Evolutionary conservation across 257 asterid species (phyloP).

Genomic region (Solanum verrucosum): DNA sequence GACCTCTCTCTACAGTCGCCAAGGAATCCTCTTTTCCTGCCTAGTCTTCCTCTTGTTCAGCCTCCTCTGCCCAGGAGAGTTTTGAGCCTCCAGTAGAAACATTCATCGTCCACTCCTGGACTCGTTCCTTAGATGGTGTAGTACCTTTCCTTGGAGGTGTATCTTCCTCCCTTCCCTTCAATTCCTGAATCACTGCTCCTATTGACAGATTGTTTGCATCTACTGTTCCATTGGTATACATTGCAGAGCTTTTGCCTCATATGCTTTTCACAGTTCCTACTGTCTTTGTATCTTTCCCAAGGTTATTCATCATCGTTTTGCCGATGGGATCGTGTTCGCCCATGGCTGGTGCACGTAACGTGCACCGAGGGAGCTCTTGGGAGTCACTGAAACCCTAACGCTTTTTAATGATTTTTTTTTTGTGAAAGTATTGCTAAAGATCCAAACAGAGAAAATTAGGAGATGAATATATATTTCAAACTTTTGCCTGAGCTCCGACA

Average conservation of each 20-base stretch:
- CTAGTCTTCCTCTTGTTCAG: no score
- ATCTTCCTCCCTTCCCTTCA: neutral
- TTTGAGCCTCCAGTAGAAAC: no score
- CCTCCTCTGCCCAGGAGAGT: no score
- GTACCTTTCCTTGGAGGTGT: no score
- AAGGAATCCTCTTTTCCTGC: neutral
- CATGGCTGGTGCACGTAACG: no score
- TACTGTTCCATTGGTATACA: neutral
- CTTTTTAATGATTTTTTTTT: no score
- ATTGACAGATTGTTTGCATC: neutral
- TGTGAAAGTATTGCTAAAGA: neutral
- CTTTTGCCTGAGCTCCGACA: neutral
- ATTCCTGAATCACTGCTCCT: neutral
- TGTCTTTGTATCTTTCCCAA: neutral
- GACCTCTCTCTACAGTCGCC: neutral
- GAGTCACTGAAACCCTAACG: no score
- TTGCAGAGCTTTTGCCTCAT: neutral
- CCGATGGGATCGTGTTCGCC: no score
- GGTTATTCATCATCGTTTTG: no score
- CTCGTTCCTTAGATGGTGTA: no score
- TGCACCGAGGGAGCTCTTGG: no score
- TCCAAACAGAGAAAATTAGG: neutral
- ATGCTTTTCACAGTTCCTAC: neutral
- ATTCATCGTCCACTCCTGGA: no score
- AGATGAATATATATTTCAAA: neutral